These are phyloP conservation scores for Adansonia madagascariensis DNA, from an alignment of 441 rosid species.

Conservation along the genomic window DNA sequence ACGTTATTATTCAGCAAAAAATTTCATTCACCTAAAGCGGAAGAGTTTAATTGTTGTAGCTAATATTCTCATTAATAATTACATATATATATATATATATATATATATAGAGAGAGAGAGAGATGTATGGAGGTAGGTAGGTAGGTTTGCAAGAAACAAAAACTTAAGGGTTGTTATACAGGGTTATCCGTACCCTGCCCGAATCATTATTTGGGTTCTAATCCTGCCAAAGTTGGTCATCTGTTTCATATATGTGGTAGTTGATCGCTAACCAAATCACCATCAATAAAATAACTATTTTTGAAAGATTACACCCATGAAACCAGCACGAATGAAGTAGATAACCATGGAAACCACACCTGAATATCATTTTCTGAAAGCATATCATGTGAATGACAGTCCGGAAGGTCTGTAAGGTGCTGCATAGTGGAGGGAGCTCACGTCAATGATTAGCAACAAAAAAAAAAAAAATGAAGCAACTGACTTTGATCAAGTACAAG, in stretches of 20 bases:
- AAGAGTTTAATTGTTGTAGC: neutral
- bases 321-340: neutral
- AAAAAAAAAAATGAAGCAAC: constrained; percentile 1
- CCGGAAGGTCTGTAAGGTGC: constrained; percentile 77
- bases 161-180: neutral
- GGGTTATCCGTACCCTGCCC: neutral
- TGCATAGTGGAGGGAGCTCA: constrained; percentile 40
- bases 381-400: constrained; percentile 73
- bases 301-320: neutral
- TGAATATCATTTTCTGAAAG: constrained; percentile 80
- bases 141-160: neutral
- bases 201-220: neutral
- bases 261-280: neutral
- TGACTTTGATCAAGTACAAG: constrained; percentile 4
- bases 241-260: neutral
- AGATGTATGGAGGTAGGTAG: too few species aligned
- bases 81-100: too few species aligned
- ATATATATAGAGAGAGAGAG: too few species aligned
- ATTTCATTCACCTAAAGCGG: neutral
- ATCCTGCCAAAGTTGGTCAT: neutral
- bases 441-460: constrained; percentile 29
- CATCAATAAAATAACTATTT: neutral
- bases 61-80: neutral
- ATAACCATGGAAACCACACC: constrained; percentile 45
- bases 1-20: neutral